A percentile compares a stretch with the other conserved stretches of the same genome.
Evolutionary conservation across 140 eudicot species (phyloP).

Genomic region (Stevia rebaudiana): DNA sequence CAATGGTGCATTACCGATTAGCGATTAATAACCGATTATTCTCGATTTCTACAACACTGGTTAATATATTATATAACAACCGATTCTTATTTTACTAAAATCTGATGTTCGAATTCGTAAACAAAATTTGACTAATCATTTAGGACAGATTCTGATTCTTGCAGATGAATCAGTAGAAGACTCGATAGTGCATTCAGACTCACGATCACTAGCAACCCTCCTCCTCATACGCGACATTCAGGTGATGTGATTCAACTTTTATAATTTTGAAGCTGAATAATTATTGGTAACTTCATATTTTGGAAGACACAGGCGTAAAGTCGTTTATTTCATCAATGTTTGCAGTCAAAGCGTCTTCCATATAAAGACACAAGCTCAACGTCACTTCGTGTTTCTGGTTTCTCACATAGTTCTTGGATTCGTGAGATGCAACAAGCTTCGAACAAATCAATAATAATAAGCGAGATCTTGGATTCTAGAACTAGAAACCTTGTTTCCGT

Average conservation of each 20-base stretch:
- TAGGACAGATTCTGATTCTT: conserved; percentile 83
- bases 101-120: background rate
- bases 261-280: background rate
- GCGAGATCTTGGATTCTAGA: conserved; percentile 93
- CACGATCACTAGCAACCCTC: conserved; percentile 89
- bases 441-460: conserved; percentile 84
- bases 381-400: conserved; percentile 55
- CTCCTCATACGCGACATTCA: conserved; percentile 97
- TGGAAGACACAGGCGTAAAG: background rate
- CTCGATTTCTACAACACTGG: no score
- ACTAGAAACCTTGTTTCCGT: conserved; percentile 96
- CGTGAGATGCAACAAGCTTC: conserved; percentile 98
- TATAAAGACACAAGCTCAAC: conserved; percentile 45
- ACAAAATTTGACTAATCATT: conserved; percentile 49
- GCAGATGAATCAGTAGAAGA: conserved; percentile 98
- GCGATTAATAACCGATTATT: no score
- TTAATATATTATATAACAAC: no score
- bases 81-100: background rate
- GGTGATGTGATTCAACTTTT: conserved; percentile 34
- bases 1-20: no score
- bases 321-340: conserved; percentile 7
- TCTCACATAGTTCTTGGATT: conserved; percentile 93
- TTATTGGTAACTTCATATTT: background rate
- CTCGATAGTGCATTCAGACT: conserved; percentile 93
- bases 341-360: conserved; percentile 95